A percentile compares a stretch with the other conserved stretches of the same genome.
Conservation (phyloP, 257 asterid genomes). For the Forsythia suspensa region DNA sequence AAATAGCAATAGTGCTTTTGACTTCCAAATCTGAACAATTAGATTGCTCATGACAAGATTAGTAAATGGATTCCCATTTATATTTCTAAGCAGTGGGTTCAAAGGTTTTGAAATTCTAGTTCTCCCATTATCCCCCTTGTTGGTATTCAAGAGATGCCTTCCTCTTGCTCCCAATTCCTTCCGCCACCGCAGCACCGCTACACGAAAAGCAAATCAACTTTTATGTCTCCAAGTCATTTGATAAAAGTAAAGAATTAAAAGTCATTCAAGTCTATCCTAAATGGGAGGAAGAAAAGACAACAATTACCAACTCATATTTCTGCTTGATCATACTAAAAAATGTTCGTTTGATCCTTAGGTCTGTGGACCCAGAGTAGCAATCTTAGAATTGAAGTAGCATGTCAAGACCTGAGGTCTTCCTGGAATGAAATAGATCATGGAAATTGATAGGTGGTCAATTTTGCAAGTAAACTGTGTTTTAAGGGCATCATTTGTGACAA, state of each 20-base stretch:
- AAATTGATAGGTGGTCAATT: neutral
- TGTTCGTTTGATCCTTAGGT: neutral
- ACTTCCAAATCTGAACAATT: neutral
- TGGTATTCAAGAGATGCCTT: neutral
- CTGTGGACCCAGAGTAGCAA: neutral
- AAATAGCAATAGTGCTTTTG: neutral
- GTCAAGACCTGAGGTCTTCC: neutral
- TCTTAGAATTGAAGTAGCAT: neutral
- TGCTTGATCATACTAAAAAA: neutral
- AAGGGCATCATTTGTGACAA: neutral
- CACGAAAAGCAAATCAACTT: neutral
- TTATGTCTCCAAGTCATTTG: neutral
- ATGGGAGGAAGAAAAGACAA: neutral
- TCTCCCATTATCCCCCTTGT: neutral
- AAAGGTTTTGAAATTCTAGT: neutral
- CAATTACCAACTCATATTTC: neutral
- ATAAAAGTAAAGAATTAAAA: slow-evolving; percentile 1
- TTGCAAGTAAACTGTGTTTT: neutral
- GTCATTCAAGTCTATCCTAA: neutral
- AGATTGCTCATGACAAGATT: neutral
- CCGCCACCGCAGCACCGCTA: neutral
- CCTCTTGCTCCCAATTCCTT: neutral
- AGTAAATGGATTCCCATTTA: neutral
- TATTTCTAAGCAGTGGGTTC: neutral
- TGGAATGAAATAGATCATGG: neutral